Conservation (phyloP, 2,329 filamentous ascomycete genomes). For the Epichloe coenophiala region DNA sequence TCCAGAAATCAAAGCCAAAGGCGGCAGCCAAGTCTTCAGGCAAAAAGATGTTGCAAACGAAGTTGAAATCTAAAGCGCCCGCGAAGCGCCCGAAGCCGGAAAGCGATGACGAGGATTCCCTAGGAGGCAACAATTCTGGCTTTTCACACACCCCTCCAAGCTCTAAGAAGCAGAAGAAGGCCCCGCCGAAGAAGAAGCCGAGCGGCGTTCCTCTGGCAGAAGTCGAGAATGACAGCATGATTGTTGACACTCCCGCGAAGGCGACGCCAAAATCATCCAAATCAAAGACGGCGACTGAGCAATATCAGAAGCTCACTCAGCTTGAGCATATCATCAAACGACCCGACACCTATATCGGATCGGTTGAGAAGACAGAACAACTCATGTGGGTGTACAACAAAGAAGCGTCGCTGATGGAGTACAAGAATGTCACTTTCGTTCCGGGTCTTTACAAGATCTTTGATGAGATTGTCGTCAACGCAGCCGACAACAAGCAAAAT, state of each 20-base stretch:
- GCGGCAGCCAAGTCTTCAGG: slow-evolving; percentile 18
- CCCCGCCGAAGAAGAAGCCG: slow-evolving; percentile 54
- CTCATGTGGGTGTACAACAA: slow-evolving; percentile 97
- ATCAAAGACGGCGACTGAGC: slow-evolving; percentile 57
- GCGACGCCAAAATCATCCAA: slow-evolving; percentile 23
- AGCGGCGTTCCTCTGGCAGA: slow-evolving; percentile 54
- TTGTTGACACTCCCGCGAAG: slow-evolving; percentile 30
- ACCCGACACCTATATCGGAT: slow-evolving; percentile 96
- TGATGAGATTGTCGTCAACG: slow-evolving; percentile 96
- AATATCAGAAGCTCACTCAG: slow-evolving; percentile 86
- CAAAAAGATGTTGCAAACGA: slow-evolving; percentile 49
- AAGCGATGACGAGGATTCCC: slow-evolving; percentile 48
- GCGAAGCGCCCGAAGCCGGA: slow-evolving; percentile 56
- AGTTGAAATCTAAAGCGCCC: slow-evolving; percentile 33
- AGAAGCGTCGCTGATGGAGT: slow-evolving; percentile 70
- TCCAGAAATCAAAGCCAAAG: slow-evolving; percentile 15
- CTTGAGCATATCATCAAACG: slow-evolving; percentile 94
- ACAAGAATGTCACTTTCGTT: slow-evolving; percentile 68
- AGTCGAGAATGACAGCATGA: slow-evolving; percentile 66
- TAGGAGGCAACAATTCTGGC: slow-evolving; percentile 37
- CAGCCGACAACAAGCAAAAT: slow-evolving; percentile 93
- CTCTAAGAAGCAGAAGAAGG: slow-evolving; percentile 69
- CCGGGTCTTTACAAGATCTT: slow-evolving; percentile 99
- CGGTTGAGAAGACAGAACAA: slow-evolving; percentile 72
- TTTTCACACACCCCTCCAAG: slow-evolving; percentile 73